Conservation (phyloP, 495 filamentous ascomycete species). For the Penicillium coprophilum region DNA sequence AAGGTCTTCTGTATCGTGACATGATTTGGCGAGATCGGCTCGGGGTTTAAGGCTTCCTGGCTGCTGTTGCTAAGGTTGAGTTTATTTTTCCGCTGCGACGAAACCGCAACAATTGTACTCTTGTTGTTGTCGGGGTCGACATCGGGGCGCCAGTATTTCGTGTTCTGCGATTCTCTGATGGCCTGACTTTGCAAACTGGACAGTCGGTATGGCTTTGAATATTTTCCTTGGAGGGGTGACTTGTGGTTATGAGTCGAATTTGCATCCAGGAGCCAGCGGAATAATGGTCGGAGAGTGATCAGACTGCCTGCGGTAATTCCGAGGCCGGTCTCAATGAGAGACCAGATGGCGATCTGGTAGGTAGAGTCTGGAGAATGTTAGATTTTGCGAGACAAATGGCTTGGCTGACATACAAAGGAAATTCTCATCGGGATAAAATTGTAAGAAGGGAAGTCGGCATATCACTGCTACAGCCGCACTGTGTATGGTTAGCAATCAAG, state of each 20-base stretch:
- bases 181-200: conserved; percentile 6
- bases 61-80: conserved; percentile 11
- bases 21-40: conserved; percentile 1
- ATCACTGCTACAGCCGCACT: conserved; percentile 33
- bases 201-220: conserved; percentile 2
- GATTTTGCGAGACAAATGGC: not conserved
- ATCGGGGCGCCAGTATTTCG: conserved; percentile 18
- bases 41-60: conserved; percentile 16
- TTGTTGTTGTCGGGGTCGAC: conserved; percentile 10
- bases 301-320: conserved; percentile 41
- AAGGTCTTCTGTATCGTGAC: conserved; percentile 16
- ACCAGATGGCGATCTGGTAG: conserved; percentile 34
- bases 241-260: not conserved
- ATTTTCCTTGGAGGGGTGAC: not conserved
- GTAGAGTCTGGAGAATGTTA: conserved; percentile 23
- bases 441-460: conserved; percentile 30
- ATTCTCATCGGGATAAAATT: conserved; percentile 21
- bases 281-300: conserved; percentile 37
- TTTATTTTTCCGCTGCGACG: conserved; percentile 1
- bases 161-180: not conserved
- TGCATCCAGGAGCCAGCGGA: conserved; percentile 29
- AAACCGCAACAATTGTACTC: conserved; percentile 7
- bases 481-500: not conserved
- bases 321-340: conserved; percentile 32
- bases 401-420: conserved; percentile 29